Conservation (phyloP, 108 stramenopile genomes). For the Asterionellopsis glacialis region DNA sequence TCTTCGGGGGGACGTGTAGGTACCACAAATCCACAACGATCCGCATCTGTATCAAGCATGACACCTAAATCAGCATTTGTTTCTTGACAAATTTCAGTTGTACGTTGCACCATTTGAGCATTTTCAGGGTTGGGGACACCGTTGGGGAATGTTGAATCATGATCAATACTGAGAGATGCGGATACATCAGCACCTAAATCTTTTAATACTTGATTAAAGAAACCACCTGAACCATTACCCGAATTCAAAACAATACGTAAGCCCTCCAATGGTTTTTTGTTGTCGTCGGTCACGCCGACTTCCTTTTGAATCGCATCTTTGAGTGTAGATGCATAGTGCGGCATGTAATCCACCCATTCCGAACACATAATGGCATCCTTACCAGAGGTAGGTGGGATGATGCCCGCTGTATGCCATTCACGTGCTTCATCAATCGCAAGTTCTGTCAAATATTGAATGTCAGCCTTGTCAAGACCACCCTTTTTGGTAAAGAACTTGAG, state of each 20-base stretch:
- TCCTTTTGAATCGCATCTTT: conserved; percentile 42
- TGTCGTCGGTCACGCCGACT: conserved; percentile 12
- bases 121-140: conserved; percentile 87
- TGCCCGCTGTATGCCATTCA: conserved; percentile 46
- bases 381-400: conserved; percentile 68
- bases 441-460: conserved; percentile 33
- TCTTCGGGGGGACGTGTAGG: conserved; percentile 27
- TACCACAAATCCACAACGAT: conserved; percentile 76
- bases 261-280: conserved; percentile 34
- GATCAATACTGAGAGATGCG: conserved; percentile 40
- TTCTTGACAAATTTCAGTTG: conserved; percentile 44
- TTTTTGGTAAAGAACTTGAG: conserved; percentile 66
- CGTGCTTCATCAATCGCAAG: conserved; percentile 34
- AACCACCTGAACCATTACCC: conserved; percentile 75
- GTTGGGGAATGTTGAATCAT: conserved; percentile 55
- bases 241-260: conserved; percentile 73
- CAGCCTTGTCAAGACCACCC: conserved; percentile 31
- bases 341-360: conserved; percentile 72
- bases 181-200: conserved; percentile 72
- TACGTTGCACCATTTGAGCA: conserved; percentile 56
- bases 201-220: conserved; percentile 53
- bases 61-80: conserved; percentile 75
- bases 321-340: conserved; percentile 42
- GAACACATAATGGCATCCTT: conserved; percentile 50
- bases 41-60: conserved; percentile 86